Conservation (phyloP, 1,139 yeast species). For the Suhomyces bokatorum region DNA sequence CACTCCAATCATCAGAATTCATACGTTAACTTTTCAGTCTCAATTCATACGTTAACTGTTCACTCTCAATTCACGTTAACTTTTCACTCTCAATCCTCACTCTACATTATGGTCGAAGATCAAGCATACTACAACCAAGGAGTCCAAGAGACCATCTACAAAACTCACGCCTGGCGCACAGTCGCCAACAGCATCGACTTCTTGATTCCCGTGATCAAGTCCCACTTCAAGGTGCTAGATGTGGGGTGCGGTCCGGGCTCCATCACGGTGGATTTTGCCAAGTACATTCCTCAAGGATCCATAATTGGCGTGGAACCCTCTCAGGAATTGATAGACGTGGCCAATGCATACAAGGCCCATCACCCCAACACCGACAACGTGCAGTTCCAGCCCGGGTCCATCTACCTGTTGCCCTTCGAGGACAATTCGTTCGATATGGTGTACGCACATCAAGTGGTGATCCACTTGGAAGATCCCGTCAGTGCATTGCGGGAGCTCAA, state of each 20-base stretch:
- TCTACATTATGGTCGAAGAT: conserved; percentile 9
- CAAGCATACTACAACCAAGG: conserved; percentile 30
- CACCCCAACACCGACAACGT: conserved; percentile 22
- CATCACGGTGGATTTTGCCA: conserved; percentile 38
- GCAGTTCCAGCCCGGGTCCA: conserved; percentile 31
- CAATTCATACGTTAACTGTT: no score
- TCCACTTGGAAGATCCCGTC: conserved; percentile 36
- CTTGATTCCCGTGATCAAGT: conserved; percentile 29
- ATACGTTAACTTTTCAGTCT: no score
- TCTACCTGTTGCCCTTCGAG: conserved; percentile 31
- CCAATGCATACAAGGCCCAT: conserved; percentile 15
- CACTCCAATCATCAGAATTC: no score
- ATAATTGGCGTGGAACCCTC: conserved; percentile 39
- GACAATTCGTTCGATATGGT: conserved; percentile 42
- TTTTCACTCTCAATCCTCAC: not conserved
- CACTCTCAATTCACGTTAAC: no score
- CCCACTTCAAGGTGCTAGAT: conserved; percentile 32
- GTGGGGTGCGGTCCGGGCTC: conserved; percentile 48
- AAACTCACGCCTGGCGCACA: conserved; percentile 38
- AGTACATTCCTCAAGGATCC: conserved; percentile 27
- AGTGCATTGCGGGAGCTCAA: conserved; percentile 11
- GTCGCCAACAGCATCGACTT: conserved; percentile 32
- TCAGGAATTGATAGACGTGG: conserved; percentile 29
- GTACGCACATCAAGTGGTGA: conserved; percentile 39
- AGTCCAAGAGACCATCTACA: conserved; percentile 22